A percentile compares a stretch with the other conserved stretches of the same genome.
These are phyloP conservation scores for Leccinum sublutescens DNA, from an alignment of 768 basidiomycete genomes.

Conservation along the genomic window DNA sequence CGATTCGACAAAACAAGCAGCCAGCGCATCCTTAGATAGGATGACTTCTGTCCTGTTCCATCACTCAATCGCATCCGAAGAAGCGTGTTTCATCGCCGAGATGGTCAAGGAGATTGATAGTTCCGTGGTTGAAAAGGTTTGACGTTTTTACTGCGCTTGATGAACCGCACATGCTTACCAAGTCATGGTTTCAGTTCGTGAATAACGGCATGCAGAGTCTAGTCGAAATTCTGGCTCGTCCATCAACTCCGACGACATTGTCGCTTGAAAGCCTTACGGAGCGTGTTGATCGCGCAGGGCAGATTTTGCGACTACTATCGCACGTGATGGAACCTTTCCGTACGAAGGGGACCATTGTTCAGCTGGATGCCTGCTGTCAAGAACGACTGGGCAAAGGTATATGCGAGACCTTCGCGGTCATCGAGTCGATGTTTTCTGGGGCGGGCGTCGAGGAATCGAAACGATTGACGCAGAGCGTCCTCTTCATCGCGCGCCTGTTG, in stretches of 20 bases:
- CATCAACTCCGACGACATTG: slow-evolving; percentile 18
- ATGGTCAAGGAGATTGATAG: slow-evolving; percentile 70
- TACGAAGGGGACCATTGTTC: slow-evolving; percentile 47
- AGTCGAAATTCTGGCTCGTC: slow-evolving; percentile 48
- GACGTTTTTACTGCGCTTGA: not conserved
- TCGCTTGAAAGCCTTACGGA: slow-evolving; percentile 34
- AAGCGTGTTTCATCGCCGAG: slow-evolving; percentile 82
- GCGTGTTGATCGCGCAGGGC: slow-evolving; percentile 55
- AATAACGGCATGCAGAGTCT: slow-evolving; percentile 72
- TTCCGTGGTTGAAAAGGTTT: slow-evolving; percentile 66
- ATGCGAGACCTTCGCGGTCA: slow-evolving; percentile 41
- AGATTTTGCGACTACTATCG: slow-evolving; percentile 66
- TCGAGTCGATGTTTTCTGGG: slow-evolving; percentile 37
- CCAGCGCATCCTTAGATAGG: slow-evolving; percentile 63
- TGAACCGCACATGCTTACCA: not conserved
- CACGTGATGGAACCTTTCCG: slow-evolving; percentile 68
- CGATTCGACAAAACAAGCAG: slow-evolving; percentile 48
- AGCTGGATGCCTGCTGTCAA: slow-evolving; percentile 45
- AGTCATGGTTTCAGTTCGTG: slow-evolving; percentile 50
- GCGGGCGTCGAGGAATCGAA: slow-evolving; percentile 20
- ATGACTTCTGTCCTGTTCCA: slow-evolving; percentile 67
- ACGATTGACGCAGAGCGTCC: slow-evolving; percentile 40
- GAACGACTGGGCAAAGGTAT: slow-evolving; percentile 51
- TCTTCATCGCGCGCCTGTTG: slow-evolving; percentile 63
- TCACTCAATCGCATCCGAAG: slow-evolving; percentile 71